A percentile compares a stretch with the other conserved stretches of the same genome.
These are phyloP conservation scores for Penicillium dipodomyicola DNA, from an alignment of 495 filamentous ascomycete species.

Conservation along the genomic window DNA sequence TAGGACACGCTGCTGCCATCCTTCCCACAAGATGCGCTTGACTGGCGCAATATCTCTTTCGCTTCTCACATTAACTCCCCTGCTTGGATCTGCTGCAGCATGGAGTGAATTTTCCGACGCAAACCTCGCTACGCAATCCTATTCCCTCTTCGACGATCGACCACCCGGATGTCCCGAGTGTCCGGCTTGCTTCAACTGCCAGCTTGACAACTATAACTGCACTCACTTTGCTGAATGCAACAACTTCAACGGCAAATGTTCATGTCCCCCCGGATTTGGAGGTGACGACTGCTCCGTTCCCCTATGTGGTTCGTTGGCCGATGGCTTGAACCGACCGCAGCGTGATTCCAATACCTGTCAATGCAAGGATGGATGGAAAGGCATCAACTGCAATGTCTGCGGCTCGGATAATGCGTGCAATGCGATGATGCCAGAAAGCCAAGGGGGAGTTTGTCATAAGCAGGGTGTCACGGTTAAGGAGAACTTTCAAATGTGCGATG, in stretches of 20 bases:
- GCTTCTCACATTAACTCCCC: conserved; percentile 26
- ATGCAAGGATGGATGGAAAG: conserved; percentile 94
- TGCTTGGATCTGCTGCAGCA: conserved; percentile 25
- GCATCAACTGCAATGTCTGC: conserved; percentile 99
- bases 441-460: conserved; percentile 86
- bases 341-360: conserved; percentile 68
- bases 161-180: conserved; percentile 57
- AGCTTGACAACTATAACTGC: conserved; percentile 85
- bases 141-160: conserved; percentile 56
- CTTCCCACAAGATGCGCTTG: conserved; percentile 34
- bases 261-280: conserved; percentile 87
- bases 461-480: conserved; percentile 86
- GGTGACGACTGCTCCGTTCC: conserved; percentile 88
- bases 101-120: conserved; percentile 37
- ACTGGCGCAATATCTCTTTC: conserved; percentile 26
- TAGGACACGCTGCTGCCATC: conserved; percentile 14
- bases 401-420: conserved; percentile 76
- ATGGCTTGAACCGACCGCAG: conserved; percentile 69
- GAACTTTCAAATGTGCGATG: conserved; percentile 97
- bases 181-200: conserved; percentile 91
- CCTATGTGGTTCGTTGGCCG: conserved; percentile 83
- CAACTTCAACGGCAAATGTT: conserved; percentile 83
- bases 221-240: conserved; percentile 85
- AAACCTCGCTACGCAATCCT: conserved; percentile 33
- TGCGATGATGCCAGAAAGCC: conserved; percentile 73